Evolutionary conservation across 768 basidiomycete genomes (phyloP), one percentile per base, ranked within the genome.

Genomic region (Xerocomellus intermedius): DNA sequence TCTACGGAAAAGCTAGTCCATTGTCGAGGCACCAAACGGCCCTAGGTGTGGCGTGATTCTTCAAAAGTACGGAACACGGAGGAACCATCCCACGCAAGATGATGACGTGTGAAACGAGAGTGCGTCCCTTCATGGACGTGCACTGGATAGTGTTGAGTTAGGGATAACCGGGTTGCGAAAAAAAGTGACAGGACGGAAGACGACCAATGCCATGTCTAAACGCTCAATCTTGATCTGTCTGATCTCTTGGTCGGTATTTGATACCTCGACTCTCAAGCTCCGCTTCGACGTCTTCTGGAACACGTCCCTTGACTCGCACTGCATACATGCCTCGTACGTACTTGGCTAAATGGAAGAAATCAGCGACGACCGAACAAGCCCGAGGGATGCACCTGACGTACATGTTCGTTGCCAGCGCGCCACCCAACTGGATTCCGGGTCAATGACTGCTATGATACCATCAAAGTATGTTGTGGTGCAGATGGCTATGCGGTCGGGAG

Each of bases 391-490:
- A 21, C 43, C 51, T 30, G 39, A 79, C 87, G 58, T 62, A 95
- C 96, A 84, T 61, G 89, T 93, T 69, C 96, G 76, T 72, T 99
- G 95, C 94, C 95, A 99, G 61, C 90, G 82, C 8, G 91, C 91
- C 7, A 98, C 94, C 97, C 97, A 99, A 69, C 91, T 94, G 45
- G 81, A 80, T 62, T 91, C 86, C 2, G 95, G 88, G 64, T 91
- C 84, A 42, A 94, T 84, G 44, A 94, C 83, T 0, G 94, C 84
- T 59, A 98, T 91, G 37, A 93, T 79, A 13, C 97, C 97, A 62
- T 98, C 96, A 61, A 91, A 99, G 60, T 91, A 86, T 2, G 89
- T 85, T 24, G 94, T 95, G 10, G 96, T 99, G 70, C 94, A 98
- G 45, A 82, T 78, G 12, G 81, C 73, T 30, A 98, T 89, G 21